Base-by-base conservation (phyloP, 371 early-diverging fungal species). In the Cladochytrium tenue region DNA sequence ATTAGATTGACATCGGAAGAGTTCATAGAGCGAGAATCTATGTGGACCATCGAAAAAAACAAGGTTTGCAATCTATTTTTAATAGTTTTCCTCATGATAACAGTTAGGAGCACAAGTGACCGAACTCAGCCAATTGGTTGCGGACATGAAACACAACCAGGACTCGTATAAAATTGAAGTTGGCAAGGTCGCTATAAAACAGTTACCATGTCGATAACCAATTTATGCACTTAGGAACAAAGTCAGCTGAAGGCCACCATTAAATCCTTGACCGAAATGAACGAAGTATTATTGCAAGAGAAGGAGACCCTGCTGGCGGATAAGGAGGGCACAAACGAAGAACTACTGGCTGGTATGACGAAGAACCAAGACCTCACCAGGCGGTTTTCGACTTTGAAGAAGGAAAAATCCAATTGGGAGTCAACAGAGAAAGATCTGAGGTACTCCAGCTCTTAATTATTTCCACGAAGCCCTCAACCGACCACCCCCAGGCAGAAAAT, bases 71-170 rank as follows among this genome's bases (percentile, higher is more conserved):
- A n/a, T n/a, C n/a, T n/a, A n/a, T n/a, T n/a, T n/a, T n/a, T n/a
- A n/a, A n/a, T n/a, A n/a, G n/a, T n/a, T n/a, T n/a, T n/a, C n/a
- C n/a, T n/a, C n/a, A n/a, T n/a, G n/a, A n/a, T n/a, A n/a, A n/a
- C n/a, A n/a, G n/a, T n/a, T 66, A 15, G 60, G 56, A 25, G 60
- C 59, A 32, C 60, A 66, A 53, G 43, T 66, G 15, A 10, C 20
- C n/a, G 66, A 66, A 20, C 61, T 66, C 3, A 33, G 60, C 15
- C 59, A 60, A 53, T 15, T 60, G 20, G 30, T 66, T 30, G 61
- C 51, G 20, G 63, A 66, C n/a, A 20, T 66, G 20, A 55, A 32
- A 5, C 60, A 53, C 51, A 66, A n/a, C n/a, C 57, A 66, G 15
- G 60, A 59, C 17, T 30, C 15, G 13, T 55, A 28, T 26, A 10